Conservation (phyloP, 306 rosid genomes). For the Sindora glabra region DNA sequence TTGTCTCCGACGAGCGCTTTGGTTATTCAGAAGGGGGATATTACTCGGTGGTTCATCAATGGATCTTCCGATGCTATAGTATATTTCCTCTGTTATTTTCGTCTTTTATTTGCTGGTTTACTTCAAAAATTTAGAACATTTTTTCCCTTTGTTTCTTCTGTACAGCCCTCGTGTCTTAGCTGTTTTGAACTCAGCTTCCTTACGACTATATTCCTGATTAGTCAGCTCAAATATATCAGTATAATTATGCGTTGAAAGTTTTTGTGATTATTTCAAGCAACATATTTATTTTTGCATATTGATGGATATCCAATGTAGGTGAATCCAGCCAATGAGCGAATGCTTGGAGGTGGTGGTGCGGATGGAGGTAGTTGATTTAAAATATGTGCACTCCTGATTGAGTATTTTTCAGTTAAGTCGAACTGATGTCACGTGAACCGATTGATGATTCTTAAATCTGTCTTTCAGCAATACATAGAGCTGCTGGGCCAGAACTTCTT, state of each 20-base stretch:
- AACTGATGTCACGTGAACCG: neutral
- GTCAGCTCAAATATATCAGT: too few relatives aligned
- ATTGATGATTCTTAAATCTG: neutral
- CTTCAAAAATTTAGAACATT: too few relatives aligned
- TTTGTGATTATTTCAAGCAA: too few relatives aligned
- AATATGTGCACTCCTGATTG: neutral
- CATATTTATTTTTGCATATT: neutral
- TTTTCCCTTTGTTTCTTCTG: too few relatives aligned
- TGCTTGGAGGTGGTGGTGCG: conserved; percentile 96
- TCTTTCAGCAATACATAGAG: conserved; percentile 68
- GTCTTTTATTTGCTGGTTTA: too few relatives aligned
- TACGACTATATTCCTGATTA: too few relatives aligned
- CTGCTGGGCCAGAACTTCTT: conserved; percentile 77
- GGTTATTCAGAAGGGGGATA: conserved; percentile 78
- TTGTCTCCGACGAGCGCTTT: conserved; percentile 45
- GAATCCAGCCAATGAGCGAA: conserved; percentile 84
- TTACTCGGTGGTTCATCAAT: conserved; percentile 79
- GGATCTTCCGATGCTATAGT: conserved; percentile 81
- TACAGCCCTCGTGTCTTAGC: too few relatives aligned
- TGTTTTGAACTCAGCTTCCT: too few relatives aligned
- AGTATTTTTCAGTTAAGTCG: too few relatives aligned
- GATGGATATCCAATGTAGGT: conserved; percentile 33
- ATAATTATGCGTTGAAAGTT: too few relatives aligned
- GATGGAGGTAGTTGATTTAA: conserved; percentile 64
- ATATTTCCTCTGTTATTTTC: conserved; percentile 10